A percentile compares a stretch with the other conserved stretches of the same genome.
Evolutionary conservation across 2,329 filamentous ascomycete species (phyloP).

Genomic region (Arthroderma sp.): DNA sequence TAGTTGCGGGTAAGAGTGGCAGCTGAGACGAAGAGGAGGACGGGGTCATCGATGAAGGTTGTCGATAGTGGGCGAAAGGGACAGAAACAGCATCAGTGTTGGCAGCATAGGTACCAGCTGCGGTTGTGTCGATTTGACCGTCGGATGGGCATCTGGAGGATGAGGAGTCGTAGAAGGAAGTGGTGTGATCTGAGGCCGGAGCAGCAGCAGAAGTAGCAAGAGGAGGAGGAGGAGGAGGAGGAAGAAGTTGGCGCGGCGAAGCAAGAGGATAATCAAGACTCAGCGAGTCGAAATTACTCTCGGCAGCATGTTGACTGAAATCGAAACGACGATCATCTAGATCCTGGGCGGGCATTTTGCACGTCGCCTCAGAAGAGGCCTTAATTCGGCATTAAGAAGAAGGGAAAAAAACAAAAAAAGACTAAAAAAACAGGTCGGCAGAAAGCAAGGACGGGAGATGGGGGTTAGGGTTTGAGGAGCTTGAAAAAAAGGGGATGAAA

Average conservation of each 20-base stretch:
- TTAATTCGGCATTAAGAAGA: slow-evolving; percentile 15
- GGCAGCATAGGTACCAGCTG: slow-evolving; percentile 9
- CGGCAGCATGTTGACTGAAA: background rate
- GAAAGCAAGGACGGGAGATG: too few species aligned
- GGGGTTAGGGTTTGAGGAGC: too few species aligned
- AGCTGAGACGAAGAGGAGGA: slow-evolving; percentile 10
- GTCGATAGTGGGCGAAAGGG: slow-evolving; percentile 15
- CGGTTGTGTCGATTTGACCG: background rate
- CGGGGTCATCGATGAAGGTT: slow-evolving; percentile 13
- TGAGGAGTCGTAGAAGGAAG: background rate
- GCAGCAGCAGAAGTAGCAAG: background rate
- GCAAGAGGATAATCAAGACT: background rate
- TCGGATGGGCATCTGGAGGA: too few species aligned
- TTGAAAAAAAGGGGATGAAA: background rate
- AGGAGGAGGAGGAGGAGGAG: background rate
- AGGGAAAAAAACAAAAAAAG: slow-evolving; percentile 4
- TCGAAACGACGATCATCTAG: background rate
- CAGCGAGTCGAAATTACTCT: background rate
- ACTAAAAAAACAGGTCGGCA: background rate
- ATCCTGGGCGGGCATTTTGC: slow-evolving; percentile 16
- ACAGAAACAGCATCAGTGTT: slow-evolving; percentile 17
- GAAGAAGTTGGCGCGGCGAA: background rate
- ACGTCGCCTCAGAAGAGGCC: slow-evolving; percentile 19
- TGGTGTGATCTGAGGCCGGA: background rate
- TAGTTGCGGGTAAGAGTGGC: slow-evolving; percentile 15